Percentiles rank a stretch among this genome's conserved stretches.
These are phyloP conservation scores for Aspergillus thermomutatus DNA, from an alignment of 2,329 filamentous ascomycete species.

Conservation along the genomic window DNA sequence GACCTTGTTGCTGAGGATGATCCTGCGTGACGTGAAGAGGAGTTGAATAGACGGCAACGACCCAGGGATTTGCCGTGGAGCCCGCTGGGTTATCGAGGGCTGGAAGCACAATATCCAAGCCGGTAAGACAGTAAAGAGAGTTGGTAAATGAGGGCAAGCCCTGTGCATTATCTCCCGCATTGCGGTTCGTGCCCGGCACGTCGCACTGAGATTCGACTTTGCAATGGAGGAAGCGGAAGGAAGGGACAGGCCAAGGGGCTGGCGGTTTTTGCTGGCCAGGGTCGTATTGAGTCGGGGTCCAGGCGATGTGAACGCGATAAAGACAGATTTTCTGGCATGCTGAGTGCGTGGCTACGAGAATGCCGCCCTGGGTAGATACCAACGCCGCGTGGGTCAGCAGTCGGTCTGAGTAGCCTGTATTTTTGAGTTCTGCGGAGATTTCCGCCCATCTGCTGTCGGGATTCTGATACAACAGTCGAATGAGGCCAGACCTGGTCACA, in stretches of 20 bases:
- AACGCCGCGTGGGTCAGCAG: slow-evolving; percentile 77
- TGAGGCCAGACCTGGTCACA: slow-evolving; percentile 68
- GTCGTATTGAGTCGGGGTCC: slow-evolving; percentile 60
- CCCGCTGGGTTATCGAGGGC: slow-evolving; percentile 55
- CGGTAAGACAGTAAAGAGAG: slow-evolving; percentile 61
- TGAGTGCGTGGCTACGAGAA: slow-evolving; percentile 40
- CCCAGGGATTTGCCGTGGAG: slow-evolving; percentile 57
- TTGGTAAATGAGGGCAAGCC: slow-evolving; percentile 25
- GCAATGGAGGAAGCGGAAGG: slow-evolving; percentile 35
- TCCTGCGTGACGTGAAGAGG: slow-evolving; percentile 49
- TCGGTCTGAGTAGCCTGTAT: slow-evolving; percentile 67
- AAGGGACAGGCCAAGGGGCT: slow-evolving; percentile 32
- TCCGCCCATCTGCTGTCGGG: slow-evolving; percentile 70
- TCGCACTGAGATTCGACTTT: slow-evolving; percentile 35
- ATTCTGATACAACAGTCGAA: slow-evolving; percentile 76
- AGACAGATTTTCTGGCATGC: slow-evolving; percentile 69
- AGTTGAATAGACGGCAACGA: slow-evolving; percentile 71
- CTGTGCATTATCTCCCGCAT: slow-evolving; percentile 21
- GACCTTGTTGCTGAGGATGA: slow-evolving; percentile 59
- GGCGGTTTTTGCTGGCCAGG: slow-evolving; percentile 40
- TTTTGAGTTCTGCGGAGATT: slow-evolving; percentile 69
- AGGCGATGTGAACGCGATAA: slow-evolving; percentile 70
- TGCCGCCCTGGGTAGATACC: slow-evolving; percentile 65
- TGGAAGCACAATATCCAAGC: slow-evolving; percentile 69
- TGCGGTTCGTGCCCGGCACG: slow-evolving; percentile 25